These are phyloP conservation scores for Circinella umbellata DNA, from an alignment of 371 early-diverging fungal genomes.

Conservation along the genomic window DNA sequence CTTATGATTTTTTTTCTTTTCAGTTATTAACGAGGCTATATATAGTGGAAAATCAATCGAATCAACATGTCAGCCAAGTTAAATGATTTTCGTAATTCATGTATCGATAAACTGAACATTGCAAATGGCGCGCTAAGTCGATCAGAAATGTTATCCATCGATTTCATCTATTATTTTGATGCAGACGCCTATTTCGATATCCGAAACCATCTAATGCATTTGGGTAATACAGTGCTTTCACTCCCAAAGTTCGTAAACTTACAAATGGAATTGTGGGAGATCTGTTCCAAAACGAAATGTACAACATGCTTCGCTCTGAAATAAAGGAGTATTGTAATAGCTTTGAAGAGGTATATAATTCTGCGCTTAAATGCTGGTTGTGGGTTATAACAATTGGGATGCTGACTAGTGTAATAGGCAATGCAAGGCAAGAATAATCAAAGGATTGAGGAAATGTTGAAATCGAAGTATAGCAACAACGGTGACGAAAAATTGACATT, in stretches of 20 bases:
- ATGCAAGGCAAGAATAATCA: neutral
- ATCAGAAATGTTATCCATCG: neutral
- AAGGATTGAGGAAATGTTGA: neutral
- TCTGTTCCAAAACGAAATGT: neutral
- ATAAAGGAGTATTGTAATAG: neutral
- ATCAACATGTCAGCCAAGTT: neutral
- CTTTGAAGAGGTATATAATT: conserved; percentile 6
- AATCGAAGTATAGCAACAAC: neutral
- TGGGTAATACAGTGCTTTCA: neutral
- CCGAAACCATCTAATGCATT: neutral
- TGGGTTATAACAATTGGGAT: no score
- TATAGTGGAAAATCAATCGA: neutral
- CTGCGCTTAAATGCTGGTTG: neutral
- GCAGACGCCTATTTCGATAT: neutral
- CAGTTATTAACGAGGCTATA: neutral
- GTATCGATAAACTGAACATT: neutral
- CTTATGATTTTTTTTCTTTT: no score
- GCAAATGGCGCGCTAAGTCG: neutral
- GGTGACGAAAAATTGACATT: neutral
- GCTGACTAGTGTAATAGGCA: neutral
- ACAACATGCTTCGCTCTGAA: neutral
- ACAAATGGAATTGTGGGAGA: neutral
- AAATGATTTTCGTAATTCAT: neutral
- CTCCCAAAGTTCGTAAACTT: no score
- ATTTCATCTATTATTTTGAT: neutral